phyloP scores from a whole-genome alignment of 352 stramenopile genomes.

The Phytopythium chamaehyphon region DNA sequence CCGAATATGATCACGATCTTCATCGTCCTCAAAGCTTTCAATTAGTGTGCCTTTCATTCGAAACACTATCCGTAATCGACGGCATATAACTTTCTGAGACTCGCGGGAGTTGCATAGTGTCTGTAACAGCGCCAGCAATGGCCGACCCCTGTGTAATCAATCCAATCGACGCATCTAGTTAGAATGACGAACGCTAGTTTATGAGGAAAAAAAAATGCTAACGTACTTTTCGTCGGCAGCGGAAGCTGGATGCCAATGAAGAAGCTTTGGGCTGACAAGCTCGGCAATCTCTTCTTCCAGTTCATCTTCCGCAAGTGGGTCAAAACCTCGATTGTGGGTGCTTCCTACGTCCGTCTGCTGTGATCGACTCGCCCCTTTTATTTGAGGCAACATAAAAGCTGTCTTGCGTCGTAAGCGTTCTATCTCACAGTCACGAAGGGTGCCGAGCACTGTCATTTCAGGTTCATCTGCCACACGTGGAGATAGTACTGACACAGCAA shows the following conservation, averaged over 20 bases:
- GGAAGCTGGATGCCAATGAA: conserved; percentile 57
- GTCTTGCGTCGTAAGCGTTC: conserved; percentile 27
- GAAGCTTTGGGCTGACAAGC: conserved; percentile 26
- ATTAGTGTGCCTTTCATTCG: conserved; percentile 18
- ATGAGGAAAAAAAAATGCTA: background rate
- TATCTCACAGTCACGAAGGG: conserved; percentile 18
- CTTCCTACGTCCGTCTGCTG: conserved; percentile 3
- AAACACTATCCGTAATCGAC: conserved; percentile 50
- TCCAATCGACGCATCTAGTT: background rate
- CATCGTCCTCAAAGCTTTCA: background rate
- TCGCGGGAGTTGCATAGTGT: conserved; percentile 43
- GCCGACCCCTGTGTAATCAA: conserved; percentile 18
- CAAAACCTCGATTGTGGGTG: conserved; percentile 2
- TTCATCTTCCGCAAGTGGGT: conserved; percentile 12
- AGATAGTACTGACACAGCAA: background rate
- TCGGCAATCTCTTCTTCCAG: conserved; percentile 23
- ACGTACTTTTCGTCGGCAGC: conserved; percentile 27
- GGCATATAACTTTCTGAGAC: conserved; percentile 52
- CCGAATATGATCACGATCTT: background rate
- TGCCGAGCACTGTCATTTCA: conserved; percentile 1
- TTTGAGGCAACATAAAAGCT: conserved; percentile 46
- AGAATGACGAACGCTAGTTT: background rate
- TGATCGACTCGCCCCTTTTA: conserved; percentile 14
- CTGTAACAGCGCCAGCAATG: conserved; percentile 42
- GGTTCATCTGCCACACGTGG: background rate